phyloP scores from a whole-genome alignment of 1,284 basidiomycete species.

The Rhodofomes roseus region DNA sequence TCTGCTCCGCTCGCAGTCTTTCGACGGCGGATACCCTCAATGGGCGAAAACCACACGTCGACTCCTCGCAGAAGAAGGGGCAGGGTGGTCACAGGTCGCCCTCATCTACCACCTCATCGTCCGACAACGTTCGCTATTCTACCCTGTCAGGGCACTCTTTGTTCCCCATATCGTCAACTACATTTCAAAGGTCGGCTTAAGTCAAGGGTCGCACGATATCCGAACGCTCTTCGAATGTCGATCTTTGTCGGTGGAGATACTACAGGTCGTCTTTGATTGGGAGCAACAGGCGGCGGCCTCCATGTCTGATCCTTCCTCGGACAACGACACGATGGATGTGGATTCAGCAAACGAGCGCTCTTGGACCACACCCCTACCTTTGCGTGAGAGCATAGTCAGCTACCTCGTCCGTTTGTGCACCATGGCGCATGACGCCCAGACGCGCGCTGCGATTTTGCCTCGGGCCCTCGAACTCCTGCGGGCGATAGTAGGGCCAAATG shows the following conservation, averaged over 20 bases:
- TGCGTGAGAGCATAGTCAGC: conserved; percentile 89
- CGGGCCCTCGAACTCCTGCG: conserved; percentile 83
- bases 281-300: conserved; percentile 59
- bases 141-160: conserved; percentile 89
- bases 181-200: conserved; percentile 84
- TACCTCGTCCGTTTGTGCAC: conserved; percentile 89
- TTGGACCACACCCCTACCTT: conserved; percentile 78
- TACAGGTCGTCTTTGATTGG: conserved; percentile 88
- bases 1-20: conserved; percentile 58
- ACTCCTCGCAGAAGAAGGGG: conserved; percentile 88
- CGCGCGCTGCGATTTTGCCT: conserved; percentile 63
- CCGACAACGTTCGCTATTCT: conserved; percentile 91
- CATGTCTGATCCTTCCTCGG: neutral
- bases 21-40: conserved; percentile 64
- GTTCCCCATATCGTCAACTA: conserved; percentile 95
- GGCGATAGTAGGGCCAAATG: conserved; percentile 75
- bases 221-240: conserved; percentile 63
- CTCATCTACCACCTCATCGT: conserved; percentile 93
- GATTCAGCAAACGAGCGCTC: conserved; percentile 7
- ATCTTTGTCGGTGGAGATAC: conserved; percentile 76
- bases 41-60: conserved; percentile 93
- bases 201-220: conserved; percentile 55
- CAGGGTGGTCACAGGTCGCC: conserved; percentile 77
- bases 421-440: conserved; percentile 67
- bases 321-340: conserved; percentile 14